Percentiles rank a stretch among this genome's conserved stretches.
These are phyloP conservation scores for Metschnikowia chrysomelidarum DNA, from an alignment of 805 yeast species.

Conservation along the genomic window DNA sequence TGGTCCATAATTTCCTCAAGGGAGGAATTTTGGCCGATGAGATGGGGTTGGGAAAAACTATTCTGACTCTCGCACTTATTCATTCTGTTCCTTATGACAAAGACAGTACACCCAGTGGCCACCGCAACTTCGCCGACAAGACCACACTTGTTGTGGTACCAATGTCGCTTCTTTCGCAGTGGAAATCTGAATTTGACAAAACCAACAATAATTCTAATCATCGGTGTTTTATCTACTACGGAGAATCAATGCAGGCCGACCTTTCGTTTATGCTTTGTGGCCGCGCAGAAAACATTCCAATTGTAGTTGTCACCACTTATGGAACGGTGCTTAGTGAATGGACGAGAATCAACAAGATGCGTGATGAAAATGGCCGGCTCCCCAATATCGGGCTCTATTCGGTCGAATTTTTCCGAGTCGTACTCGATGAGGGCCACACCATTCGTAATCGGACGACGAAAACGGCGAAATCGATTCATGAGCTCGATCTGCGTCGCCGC, in stretches of 20 bases:
- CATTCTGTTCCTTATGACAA: slow-evolving; percentile 60
- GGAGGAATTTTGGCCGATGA: slow-evolving; percentile 96
- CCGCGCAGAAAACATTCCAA: slow-evolving; percentile 48
- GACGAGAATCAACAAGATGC: slow-evolving; percentile 39
- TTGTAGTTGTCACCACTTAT: slow-evolving; percentile 77
- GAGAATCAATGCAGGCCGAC: slow-evolving; percentile 55
- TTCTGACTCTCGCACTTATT: slow-evolving; percentile 73
- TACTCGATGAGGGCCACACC: slow-evolving; percentile 88
- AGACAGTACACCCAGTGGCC: slow-evolving; percentile 13
- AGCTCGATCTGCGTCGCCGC: slow-evolving; percentile 58
- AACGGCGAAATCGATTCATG: slow-evolving; percentile 75
- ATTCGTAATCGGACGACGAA: slow-evolving; percentile 77
- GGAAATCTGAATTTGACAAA: slow-evolving; percentile 78
- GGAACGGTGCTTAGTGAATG: slow-evolving; percentile 84
- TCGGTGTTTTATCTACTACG: slow-evolving; percentile 69
- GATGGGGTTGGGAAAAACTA: slow-evolving; percentile 95
- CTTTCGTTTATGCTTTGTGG: slow-evolving; percentile 45
- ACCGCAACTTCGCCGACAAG: slow-evolving; percentile 53
- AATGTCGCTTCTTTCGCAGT: slow-evolving; percentile 86
- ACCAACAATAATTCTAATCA: slow-evolving; percentile 47
- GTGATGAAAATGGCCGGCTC: slow-evolving; percentile 28
- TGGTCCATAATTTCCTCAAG: slow-evolving; percentile 53
- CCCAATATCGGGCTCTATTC: slow-evolving; percentile 59
- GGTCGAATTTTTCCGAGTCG: slow-evolving; percentile 70
- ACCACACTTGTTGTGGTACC: slow-evolving; percentile 85